phyloP scores from a whole-genome alignment of 805 yeast genomes.

The Wickerhamiella cacticola region DNA sequence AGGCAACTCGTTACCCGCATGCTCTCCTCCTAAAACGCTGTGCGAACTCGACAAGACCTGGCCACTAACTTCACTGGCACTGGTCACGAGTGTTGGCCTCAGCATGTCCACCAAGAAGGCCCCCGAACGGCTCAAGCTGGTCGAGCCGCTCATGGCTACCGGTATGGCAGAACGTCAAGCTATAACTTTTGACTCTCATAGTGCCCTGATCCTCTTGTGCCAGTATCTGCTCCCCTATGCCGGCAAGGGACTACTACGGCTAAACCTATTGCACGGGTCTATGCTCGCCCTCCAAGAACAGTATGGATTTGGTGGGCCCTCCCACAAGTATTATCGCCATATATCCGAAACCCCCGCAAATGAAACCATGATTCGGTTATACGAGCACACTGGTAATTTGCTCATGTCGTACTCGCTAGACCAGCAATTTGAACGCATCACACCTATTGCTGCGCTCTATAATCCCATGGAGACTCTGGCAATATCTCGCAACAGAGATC shows the following conservation, averaged over 20 bases:
- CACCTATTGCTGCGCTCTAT: not conserved
- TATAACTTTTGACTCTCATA: conserved; percentile 10
- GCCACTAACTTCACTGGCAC: conserved; percentile 1
- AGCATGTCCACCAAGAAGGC: conserved; percentile 9
- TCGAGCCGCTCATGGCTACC: conserved; percentile 6
- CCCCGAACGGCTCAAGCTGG: conserved; percentile 8
- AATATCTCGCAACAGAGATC: not conserved
- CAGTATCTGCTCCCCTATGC: conserved; percentile 17
- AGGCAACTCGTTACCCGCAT: not conserved
- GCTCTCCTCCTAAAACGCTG: not conserved
- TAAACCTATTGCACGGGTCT: conserved; percentile 18
- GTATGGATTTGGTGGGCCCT: not conserved
- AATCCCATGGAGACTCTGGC: conserved; percentile 3
- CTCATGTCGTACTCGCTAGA: conserved; percentile 1
- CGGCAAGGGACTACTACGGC: conserved; percentile 17
- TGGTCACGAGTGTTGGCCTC: conserved; percentile 9
- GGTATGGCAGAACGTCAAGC: not conserved
- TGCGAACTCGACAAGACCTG: conserved; percentile 1
- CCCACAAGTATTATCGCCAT: not conserved
- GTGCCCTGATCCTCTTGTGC: conserved; percentile 18
- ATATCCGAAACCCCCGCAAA: not conserved
- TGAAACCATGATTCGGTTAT: not conserved
- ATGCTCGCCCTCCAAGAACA: conserved; percentile 7
- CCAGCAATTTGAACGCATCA: not conserved
- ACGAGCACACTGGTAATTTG: not conserved